Evolutionary conservation across 805 yeast genomes (phyloP), one percentile per base, ranked within the genome.

Genomic region (Candida caryicola): DNA sequence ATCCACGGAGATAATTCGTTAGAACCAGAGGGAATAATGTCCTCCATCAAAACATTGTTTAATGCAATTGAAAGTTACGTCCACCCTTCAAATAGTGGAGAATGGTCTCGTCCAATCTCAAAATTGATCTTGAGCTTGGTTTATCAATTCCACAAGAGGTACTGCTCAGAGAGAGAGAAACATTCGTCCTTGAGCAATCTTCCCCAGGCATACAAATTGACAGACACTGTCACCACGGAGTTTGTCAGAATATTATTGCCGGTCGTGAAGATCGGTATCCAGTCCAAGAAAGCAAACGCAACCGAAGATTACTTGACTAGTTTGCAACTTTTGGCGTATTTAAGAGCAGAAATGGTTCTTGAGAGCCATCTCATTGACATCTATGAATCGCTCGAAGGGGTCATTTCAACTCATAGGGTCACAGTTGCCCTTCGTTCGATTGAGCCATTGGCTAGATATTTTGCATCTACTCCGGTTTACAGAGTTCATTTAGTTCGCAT

Each of bases 1-100:
- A 59, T 90, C 3, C 71, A 73, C 14, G 82, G 86, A 0, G 60
- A 71, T 3, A 49, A 55, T 26, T 65, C 71, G 1, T 48, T 63
- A 9, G 72, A 59, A 2, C 41, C 55, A 2, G 67, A 56, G 14
- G 79, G 80, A 4, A 69, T 81, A 16, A 55, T 82, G 47, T 76
- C 69, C 13, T 66, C 73, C 34, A 51, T 90, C 4, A 65, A 67
- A 16, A 71, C 78, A 0, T 64, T 85, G 18, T 49, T 84, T n/a
- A 79, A 79, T 37, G 79, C 95, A 0, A 66, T 89, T 4, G 82
- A 77, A 44, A 85, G 96, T 14, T 86, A 82, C 60, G 81, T 81
- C 3, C 97, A 93, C 58, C 99, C 99, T 5, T 89, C 98, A 0
- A 90, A 90, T 57, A 60, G 71, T n/a, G 98, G 96, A 0, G 73